These are phyloP conservation scores for Aspergillus tanneri DNA, from an alignment of 2,329 filamentous ascomycete species.

Conservation along the genomic window DNA sequence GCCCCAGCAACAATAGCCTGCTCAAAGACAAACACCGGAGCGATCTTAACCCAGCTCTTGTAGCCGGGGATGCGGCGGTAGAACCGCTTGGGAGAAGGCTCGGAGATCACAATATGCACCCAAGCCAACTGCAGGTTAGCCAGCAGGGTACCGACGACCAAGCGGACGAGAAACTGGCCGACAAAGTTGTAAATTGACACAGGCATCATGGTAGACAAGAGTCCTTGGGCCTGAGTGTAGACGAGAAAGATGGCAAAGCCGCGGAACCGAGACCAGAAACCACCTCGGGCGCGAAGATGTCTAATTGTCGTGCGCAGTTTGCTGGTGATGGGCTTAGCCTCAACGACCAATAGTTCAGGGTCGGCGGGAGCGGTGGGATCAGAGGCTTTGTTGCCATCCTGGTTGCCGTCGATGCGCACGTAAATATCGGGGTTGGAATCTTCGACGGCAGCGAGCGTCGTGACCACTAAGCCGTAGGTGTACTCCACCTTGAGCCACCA, in stretches of 20 bases:
- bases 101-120: slow-evolving; percentile 81
- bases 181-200: slow-evolving; percentile 38
- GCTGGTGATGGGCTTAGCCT: slow-evolving; percentile 60
- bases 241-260: slow-evolving; percentile 57
- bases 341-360: slow-evolving; percentile 38
- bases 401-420: slow-evolving; percentile 49
- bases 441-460: slow-evolving; percentile 64
- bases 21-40: slow-evolving; percentile 65
- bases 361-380: slow-evolving; percentile 37
- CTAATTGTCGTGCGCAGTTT: slow-evolving; percentile 57
- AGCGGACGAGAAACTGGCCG: slow-evolving; percentile 50
- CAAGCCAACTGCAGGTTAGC: slow-evolving; percentile 72
- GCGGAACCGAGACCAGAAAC: slow-evolving; percentile 66
- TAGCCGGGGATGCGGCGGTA: slow-evolving; percentile 69
- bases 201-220: slow-evolving; percentile 44
- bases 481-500: slow-evolving; percentile 47
- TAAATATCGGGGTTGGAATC: slow-evolving; percentile 55
- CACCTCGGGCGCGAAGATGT: slow-evolving; percentile 63
- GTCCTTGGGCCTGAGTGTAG: slow-evolving; percentile 49
- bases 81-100: slow-evolving; percentile 62
- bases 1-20: slow-evolving; percentile 55
- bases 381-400: slow-evolving; percentile 31
- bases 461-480: slow-evolving; percentile 59
- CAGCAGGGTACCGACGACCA: slow-evolving; percentile 60
- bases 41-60: slow-evolving; percentile 66